Percentiles rank a stretch among this genome's conserved stretches.
Conservation (phyloP, 306 rosid species). For the Medicago lupulina region DNA sequence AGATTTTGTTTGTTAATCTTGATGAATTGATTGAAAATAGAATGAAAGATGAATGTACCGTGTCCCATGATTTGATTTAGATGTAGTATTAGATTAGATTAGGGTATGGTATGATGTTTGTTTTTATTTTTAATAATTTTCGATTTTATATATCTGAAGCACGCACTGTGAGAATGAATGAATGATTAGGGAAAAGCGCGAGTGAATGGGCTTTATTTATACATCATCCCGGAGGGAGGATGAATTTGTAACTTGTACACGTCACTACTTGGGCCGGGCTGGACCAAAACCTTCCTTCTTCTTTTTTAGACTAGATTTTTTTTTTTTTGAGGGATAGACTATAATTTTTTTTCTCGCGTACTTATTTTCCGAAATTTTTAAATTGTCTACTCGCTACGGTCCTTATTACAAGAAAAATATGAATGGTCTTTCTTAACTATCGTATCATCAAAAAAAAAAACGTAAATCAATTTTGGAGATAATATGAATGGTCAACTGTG, state of each 20-base stretch:
- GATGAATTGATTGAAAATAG: background rate
- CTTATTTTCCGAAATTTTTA: no score
- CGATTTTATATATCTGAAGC: background rate
- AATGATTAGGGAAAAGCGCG: background rate
- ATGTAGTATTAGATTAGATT: background rate
- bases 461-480: no score
- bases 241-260: background rate
- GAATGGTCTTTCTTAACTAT: no score
- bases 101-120: background rate
- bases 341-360: no score
- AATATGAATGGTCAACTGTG: no score
- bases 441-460: no score
- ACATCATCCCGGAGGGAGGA: background rate
- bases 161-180: background rate
- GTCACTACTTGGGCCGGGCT: no score
- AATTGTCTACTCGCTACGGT: no score
- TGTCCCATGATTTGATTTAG: constrained; percentile 47
- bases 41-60: constrained; percentile 39
- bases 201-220: constrained; percentile 7
- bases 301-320: no score
- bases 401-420: no score
- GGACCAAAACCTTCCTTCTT: no score
- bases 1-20: background rate
- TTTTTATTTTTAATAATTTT: background rate
- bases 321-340: no score